phyloP scores from a whole-genome alignment of 1,284 basidiomycete genomes.

The Trametes pubescens region DNA sequence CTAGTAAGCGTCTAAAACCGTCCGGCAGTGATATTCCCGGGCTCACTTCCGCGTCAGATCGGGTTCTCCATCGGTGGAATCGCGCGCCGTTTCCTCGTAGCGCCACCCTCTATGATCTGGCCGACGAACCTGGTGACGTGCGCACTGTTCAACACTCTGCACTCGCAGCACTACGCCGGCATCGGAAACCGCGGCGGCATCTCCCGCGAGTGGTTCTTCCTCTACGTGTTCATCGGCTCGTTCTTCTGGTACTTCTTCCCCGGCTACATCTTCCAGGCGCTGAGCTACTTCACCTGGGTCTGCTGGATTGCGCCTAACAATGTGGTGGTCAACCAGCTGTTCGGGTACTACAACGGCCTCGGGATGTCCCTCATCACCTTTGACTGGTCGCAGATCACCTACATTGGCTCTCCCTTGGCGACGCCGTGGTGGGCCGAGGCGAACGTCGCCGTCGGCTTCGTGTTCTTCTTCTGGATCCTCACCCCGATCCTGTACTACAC shows the following conservation, averaged over 20 bases:
- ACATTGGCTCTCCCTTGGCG: constrained; percentile 44
- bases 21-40: constrained; percentile 41
- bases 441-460: constrained; percentile 43
- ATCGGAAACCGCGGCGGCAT: constrained; percentile 71
- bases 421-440: constrained; percentile 45
- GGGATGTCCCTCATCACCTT: constrained; percentile 71
- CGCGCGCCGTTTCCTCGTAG: constrained; percentile 65
- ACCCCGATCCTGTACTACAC: constrained; percentile 62
- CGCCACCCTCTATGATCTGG: constrained; percentile 83
- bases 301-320: constrained; percentile 70
- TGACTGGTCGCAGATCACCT: constrained; percentile 48
- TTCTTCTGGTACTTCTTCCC: constrained; percentile 51
- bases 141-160: constrained; percentile 84
- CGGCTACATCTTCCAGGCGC: constrained; percentile 54
- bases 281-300: constrained; percentile 60
- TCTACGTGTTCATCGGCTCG: constrained; percentile 38
- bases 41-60: constrained; percentile 81
- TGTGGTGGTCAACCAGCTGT: constrained; percentile 81
- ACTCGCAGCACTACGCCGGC: constrained; percentile 69
- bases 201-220: constrained; percentile 45
- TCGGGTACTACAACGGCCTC: constrained; percentile 78
- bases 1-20: constrained; percentile 53
- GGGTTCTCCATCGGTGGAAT: constrained; percentile 82
- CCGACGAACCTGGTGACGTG: constrained; percentile 71
- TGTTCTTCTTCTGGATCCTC: constrained; percentile 62